A percentile compares a stretch with the other conserved stretches of the same genome.
These are phyloP conservation scores for Lotmaria passim DNA, from an alignment of 208 protist genomes.

Conservation along the genomic window DNA sequence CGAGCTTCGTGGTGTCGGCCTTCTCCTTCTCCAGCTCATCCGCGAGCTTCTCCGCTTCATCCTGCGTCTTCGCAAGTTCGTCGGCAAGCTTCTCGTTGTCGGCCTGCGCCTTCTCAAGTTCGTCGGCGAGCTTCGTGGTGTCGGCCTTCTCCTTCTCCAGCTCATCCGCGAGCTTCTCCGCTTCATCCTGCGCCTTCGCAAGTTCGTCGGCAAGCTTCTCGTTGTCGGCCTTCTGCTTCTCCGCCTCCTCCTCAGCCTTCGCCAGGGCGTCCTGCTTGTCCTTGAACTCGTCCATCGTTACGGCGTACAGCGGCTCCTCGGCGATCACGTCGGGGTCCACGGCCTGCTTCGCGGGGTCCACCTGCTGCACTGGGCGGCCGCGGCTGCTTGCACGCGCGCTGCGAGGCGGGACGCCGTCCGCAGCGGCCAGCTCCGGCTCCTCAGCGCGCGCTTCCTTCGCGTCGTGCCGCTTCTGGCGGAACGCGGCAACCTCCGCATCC, in stretches of 20 bases:
- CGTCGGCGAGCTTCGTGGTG: neutral
- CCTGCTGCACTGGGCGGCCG: neutral
- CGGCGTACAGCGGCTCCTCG: no score
- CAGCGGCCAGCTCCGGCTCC: conserved; percentile 12
- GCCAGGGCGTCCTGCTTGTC: no score
- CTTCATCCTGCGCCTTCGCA: neutral
- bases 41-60: neutral
- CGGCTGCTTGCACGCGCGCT: neutral
- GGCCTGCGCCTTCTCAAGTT: neutral
- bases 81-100: conserved; percentile 19
- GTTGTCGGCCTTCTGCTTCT: no score
- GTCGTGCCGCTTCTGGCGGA: conserved; percentile 17
- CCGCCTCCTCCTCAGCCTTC: no score
- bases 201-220: neutral
- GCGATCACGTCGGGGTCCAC: conserved; percentile 11
- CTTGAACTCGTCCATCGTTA: no score
- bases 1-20: no score
- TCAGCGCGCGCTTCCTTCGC: conserved; percentile 5
- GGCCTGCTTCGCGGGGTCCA: neutral
- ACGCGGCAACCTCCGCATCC: conserved; percentile 19
- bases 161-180: neutral
- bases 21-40: conserved; percentile 31
- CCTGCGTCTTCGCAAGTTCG: no score
- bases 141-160: neutral
- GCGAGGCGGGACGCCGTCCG: conserved; percentile 8